A percentile compares a stretch with the other conserved stretches of the same genome.
These are phyloP conservation scores for Ostreobium quekettii DNA, from an alignment of 139 green algal genomes.

Conservation along the genomic window DNA sequence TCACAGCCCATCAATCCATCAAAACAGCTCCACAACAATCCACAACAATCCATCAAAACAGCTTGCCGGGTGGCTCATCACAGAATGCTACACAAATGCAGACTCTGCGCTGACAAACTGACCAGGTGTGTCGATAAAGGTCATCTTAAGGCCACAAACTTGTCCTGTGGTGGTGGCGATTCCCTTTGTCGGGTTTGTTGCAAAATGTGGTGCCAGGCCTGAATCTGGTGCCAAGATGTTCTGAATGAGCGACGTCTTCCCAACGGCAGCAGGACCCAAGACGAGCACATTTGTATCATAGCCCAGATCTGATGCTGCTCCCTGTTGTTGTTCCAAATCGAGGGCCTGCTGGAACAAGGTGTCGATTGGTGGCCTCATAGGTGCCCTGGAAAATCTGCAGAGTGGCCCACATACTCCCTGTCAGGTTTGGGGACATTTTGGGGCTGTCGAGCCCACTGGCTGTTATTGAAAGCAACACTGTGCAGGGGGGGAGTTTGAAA, in stretches of 20 bases:
- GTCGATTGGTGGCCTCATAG: too few relatives aligned
- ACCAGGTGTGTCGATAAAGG: conserved; percentile 12
- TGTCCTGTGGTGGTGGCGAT: conserved; percentile 5
- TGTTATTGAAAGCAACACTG: too few relatives aligned
- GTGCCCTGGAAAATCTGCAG: too few relatives aligned
- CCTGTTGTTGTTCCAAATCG: background rate
- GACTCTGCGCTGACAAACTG: background rate
- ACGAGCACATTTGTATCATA: background rate
- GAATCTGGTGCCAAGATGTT: conserved; percentile 4
- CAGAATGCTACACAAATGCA: background rate
- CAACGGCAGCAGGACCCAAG: background rate
- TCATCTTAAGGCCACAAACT: conserved; percentile 1
- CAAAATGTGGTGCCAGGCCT: conserved; percentile 8
- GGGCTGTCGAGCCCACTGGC: too few relatives aligned
- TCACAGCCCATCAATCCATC: background rate
- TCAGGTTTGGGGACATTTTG: too few relatives aligned
- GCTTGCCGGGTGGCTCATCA: background rate
- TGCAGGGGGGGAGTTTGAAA: too few relatives aligned
- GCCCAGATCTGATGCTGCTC: conserved; percentile 2
- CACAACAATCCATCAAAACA: background rate
- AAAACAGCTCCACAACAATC: background rate
- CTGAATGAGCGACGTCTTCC: conserved; percentile 15
- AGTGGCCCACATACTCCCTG: too few relatives aligned
- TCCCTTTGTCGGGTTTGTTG: background rate
- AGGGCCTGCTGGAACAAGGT: background rate